Base-by-base conservation (phyloP, 352 stramenopile genomes). In the Poterioochromonas sp. region DNA sequence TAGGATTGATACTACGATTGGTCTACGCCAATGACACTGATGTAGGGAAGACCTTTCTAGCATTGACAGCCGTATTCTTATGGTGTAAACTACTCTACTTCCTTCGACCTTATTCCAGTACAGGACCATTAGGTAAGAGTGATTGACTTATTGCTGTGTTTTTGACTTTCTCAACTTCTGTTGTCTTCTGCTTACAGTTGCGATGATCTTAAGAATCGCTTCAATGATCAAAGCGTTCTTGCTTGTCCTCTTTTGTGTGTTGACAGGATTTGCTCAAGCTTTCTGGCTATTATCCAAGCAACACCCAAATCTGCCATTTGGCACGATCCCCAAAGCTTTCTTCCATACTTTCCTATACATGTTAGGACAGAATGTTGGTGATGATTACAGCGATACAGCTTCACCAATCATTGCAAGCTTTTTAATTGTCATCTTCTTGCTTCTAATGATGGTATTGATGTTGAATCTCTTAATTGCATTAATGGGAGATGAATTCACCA, bases 401-500 rank as follows among this genome's bases (percentile, higher is more conserved):
- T 80, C 54, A 15, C 54, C 54, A 39, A 43, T 5, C 3, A 81
- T 81, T 49, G 74, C 32, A 12, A 44, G 11, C 0, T 70, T 76
- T 22, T 43, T 76, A 35, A 22, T 49, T 18, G 73, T 62, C 11
- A n/a, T 80, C 18, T 82, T 77, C 29, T 40, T 80, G 79, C 8
- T 76, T 20, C 62, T 58, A 41, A 76, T 83, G 77, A 64, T 65
- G 22, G 74, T 82, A 29, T 26, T 83, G 12, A 20, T 83, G 64
- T 64, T 83, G n/a, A 83, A 83, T n/a, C 65, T 83, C 20, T 64
- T 83, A 22, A 82, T 83, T 43, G 79, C 79, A 0, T 64, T 82
- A 0, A 68, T 82, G 8, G 73, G 77, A 49, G 80, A 79, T 8
- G 70, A 29, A 15, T 80, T 80, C 40, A 15, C 29, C 1, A 43